Base-by-base conservation (phyloP, 768 basidiomycete genomes). In the Sporobolomyces pararoseus region DNA sequence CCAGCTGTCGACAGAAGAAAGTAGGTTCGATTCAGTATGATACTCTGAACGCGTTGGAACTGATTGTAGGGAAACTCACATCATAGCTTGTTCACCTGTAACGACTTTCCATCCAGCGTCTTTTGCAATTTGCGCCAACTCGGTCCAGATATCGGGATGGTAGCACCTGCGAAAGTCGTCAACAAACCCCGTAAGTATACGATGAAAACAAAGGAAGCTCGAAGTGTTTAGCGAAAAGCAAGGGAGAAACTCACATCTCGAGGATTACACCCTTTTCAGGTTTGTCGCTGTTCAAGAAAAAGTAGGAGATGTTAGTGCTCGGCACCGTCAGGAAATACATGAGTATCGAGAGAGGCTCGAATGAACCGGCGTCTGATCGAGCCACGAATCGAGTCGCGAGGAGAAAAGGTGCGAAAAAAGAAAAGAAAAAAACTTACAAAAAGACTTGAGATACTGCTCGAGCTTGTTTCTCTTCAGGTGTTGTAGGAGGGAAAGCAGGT, bases 171-270 rank as follows among this genome's bases (percentile, higher is more conserved):
- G 14, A 51, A 5, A 1, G 10, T 27, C n/a, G n/a, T n/a, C n/a
- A n/a, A n/a, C n/a, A n/a, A n/a, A n/a, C n/a, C n/a, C n/a, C n/a
- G n/a, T n/a, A n/a, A n/a, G n/a, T n/a, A n/a, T n/a, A n/a, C n/a
- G n/a, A n/a, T n/a, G n/a, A n/a, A n/a, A n/a, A n/a, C n/a, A n/a
- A n/a, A n/a, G n/a, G n/a, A n/a, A n/a, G n/a, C n/a, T n/a, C n/a
- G n/a, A n/a, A n/a, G n/a, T n/a, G n/a, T n/a, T n/a, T n/a, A n/a
- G n/a, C n/a, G n/a, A n/a, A n/a, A n/a, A n/a, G n/a, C n/a, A n/a
- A n/a, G n/a, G n/a, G n/a, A n/a, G n/a, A n/a, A n/a, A 35, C 63
- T 34, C 54, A 69, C 75, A 77, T 77, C 54, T 77, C 76, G 29
- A 76, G 59, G 39, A 77, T 68, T 27, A 69, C 73, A 37, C 76